A percentile compares a stretch with the other conserved stretches of the same genome.
These are phyloP conservation scores for Asclepias syriaca DNA, from an alignment of 257 asterid species.

Conservation along the genomic window DNA sequence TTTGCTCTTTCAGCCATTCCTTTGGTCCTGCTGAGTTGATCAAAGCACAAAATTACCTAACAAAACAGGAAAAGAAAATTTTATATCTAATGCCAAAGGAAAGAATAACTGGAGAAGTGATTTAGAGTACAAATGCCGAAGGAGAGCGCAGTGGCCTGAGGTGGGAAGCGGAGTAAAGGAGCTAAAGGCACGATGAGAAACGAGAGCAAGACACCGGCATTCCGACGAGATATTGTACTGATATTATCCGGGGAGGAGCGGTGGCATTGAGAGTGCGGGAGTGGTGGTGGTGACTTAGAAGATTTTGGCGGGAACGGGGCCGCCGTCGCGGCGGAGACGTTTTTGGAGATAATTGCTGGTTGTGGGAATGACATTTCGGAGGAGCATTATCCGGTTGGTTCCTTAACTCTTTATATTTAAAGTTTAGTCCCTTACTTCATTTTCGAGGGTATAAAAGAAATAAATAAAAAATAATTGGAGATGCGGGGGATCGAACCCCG, in stretches of 20 bases:
- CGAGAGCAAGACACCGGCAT: constrained; percentile 49
- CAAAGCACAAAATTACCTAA: background rate
- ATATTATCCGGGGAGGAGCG: constrained; percentile 10
- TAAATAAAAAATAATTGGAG: constrained; percentile 4
- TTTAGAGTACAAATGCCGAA: constrained; percentile 55
- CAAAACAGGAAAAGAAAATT: background rate
- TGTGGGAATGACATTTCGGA: constrained; percentile 32
- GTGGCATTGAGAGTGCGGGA: background rate
- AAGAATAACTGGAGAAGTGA: background rate
- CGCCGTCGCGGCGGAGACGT: constrained; percentile 25
- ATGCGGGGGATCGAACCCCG: constrained; percentile 67
- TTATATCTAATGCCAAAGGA: background rate
- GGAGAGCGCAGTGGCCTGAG: constrained; percentile 53
- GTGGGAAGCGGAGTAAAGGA: constrained; percentile 37
- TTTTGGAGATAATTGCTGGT: constrained; percentile 21
- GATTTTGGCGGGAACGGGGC: constrained; percentile 23
- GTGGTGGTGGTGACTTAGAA: constrained; percentile 17
- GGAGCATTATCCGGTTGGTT: too few species aligned
- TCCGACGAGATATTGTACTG: constrained; percentile 44
- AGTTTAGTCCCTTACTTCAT: too few species aligned
- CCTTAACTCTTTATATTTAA: too few species aligned
- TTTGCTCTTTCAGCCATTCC: constrained; percentile 90
- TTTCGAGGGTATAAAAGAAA: too few species aligned
- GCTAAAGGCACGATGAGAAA: constrained; percentile 27
- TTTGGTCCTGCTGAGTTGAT: constrained; percentile 88